A percentile compares a stretch with the other conserved stretches of the same genome.
phyloP scores from a whole-genome alignment of 2,329 filamentous ascomycete species.

The Sporothrix inflata region DNA sequence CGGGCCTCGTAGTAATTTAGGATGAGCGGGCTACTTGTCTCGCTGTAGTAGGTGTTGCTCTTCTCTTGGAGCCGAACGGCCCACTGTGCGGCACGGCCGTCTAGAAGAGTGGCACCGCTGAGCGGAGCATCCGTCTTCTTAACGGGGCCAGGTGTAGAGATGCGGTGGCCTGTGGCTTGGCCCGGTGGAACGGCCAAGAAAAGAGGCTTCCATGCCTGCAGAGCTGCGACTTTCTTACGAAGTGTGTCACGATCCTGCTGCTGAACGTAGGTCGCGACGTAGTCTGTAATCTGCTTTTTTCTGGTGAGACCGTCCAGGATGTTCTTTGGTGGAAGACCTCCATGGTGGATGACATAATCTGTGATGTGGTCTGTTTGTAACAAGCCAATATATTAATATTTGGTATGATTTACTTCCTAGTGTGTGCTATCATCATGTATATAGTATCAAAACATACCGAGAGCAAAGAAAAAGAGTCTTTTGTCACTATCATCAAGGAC shows the following conservation, averaged over 20 bases:
- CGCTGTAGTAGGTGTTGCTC: background rate
- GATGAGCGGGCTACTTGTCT: slow-evolving; percentile 24
- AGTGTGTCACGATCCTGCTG: background rate
- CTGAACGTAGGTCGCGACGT: background rate
- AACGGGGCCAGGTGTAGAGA: background rate
- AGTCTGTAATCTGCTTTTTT: slow-evolving; percentile 11
- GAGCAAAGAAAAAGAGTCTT: background rate
- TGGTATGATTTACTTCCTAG: background rate
- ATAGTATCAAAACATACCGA: background rate
- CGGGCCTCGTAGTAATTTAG: slow-evolving; percentile 27
- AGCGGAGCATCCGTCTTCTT: slow-evolving; percentile 23
- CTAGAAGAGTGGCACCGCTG: slow-evolving; percentile 23
- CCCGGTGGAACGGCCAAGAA: slow-evolving; percentile 24
- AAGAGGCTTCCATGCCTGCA: slow-evolving; percentile 25
- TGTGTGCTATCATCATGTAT: background rate
- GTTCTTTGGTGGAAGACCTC: background rate
- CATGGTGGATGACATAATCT: background rate
- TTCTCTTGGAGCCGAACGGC: slow-evolving; percentile 25
- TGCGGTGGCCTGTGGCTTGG: slow-evolving; percentile 20
- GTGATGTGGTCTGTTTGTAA: background rate
- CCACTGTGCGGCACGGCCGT: slow-evolving; percentile 28
- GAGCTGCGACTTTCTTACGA: background rate
- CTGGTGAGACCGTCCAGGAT: slow-evolving; percentile 21
- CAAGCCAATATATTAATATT: background rate
- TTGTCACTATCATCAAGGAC: background rate